A percentile compares a stretch with the other conserved stretches of the same genome.
Evolutionary conservation across 345 rosid genomes (phyloP).

Genomic region (Punica granatum): DNA sequence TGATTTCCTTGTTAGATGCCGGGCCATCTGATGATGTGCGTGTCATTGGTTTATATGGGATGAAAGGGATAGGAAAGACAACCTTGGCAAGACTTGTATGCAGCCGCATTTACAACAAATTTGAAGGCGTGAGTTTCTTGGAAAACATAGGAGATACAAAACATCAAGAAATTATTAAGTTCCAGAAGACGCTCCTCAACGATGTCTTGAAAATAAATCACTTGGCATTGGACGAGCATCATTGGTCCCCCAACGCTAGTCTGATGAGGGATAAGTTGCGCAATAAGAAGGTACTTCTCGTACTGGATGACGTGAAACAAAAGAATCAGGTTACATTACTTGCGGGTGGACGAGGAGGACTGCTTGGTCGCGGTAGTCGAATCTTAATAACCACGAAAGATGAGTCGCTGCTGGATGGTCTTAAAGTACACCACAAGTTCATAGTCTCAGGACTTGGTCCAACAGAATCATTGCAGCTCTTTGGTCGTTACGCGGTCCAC

Average conservation of each 20-base stretch:
- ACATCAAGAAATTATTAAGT: not conserved
- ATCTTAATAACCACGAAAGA: conserved; percentile 10
- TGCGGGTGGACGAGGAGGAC: not conserved
- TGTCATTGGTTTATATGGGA: conserved; percentile 3
- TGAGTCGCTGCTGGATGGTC: not conserved
- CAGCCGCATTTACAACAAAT: not conserved
- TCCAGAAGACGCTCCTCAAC: conserved; percentile 5
- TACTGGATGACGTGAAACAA: conserved; percentile 1
- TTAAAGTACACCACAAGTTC: not conserved
- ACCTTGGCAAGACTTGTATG: conserved; percentile 3
- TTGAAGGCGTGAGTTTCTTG: conserved; percentile 10
- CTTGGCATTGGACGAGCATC: not conserved
- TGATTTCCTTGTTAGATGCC: not conserved
- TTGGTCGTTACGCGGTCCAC: not conserved
- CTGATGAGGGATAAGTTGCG: not conserved
- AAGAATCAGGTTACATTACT: conserved; percentile 5
- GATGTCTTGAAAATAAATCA: not conserved
- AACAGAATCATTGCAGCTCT: not conserved
- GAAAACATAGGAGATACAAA: conserved; percentile 1
- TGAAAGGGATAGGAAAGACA: conserved; percentile 12
- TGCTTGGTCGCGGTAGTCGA: conserved; percentile 7
- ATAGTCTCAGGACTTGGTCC: not conserved
- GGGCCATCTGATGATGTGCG: conserved; percentile 1
- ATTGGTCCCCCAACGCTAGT: not conserved
- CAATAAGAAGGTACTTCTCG: not conserved